A percentile compares a stretch with the other conserved stretches of the same genome.
Evolutionary conservation across 2,329 filamentous ascomycete genomes (phyloP).

Genomic region (Diaporthe citrichinensis): DNA sequence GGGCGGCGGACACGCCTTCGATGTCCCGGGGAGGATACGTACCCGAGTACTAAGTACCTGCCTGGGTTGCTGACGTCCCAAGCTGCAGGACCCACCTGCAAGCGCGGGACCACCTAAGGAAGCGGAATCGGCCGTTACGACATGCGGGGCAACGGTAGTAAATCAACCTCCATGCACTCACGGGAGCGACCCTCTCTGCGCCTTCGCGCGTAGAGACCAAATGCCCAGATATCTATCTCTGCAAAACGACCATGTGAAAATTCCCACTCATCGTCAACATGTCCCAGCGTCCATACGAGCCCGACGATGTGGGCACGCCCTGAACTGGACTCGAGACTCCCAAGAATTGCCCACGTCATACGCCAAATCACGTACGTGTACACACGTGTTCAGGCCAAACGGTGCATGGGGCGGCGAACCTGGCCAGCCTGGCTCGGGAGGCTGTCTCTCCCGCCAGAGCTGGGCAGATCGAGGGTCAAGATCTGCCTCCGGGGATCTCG

Average conservation of each 20-base stretch:
- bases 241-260: not conserved
- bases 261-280: not conserved
- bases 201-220: not conserved
- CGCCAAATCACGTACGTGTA: not conserved
- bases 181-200: slow-evolving; percentile 5
- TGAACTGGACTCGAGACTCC: not conserved
- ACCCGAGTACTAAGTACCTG: slow-evolving; percentile 3
- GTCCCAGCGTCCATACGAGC: not conserved
- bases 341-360: slow-evolving; percentile 12
- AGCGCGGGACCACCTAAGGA: not conserved
- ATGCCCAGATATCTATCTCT: not conserved
- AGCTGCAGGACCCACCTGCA: slow-evolving; percentile 28
- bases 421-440: not conserved
- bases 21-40: not conserved
- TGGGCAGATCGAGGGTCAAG: not conserved
- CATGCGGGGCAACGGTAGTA: slow-evolving; percentile 17
- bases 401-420: not conserved
- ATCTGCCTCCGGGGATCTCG: slow-evolving; percentile 26
- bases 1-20: not conserved
- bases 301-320: not conserved
- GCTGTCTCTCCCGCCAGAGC: not conserved
- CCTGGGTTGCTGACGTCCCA: not conserved
- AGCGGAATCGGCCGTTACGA: slow-evolving; percentile 27
- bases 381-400: not conserved
- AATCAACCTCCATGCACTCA: slow-evolving; percentile 7